Percentiles rank a stretch among this genome's conserved stretches.
Evolutionary conservation across 139 green algal genomes (phyloP).

Genomic region (Nannochloris sp.): DNA sequence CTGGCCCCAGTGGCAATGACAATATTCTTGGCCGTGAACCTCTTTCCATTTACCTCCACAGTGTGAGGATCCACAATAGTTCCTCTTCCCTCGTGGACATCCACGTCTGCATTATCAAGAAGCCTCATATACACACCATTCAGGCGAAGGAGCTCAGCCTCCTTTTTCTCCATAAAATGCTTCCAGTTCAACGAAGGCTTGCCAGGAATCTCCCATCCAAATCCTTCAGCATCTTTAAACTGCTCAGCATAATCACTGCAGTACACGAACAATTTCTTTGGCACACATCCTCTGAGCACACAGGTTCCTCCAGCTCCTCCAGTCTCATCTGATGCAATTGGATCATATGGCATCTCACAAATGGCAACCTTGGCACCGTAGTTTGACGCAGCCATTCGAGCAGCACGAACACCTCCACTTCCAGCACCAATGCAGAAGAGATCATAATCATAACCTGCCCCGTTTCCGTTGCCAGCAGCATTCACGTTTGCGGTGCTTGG

Average conservation of each 20-base stretch:
- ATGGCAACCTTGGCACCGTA: constrained; percentile 63
- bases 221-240: constrained; percentile 77
- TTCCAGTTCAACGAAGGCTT: background rate
- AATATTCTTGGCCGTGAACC: constrained; percentile 70
- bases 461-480: background rate
- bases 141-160: constrained; percentile 58
- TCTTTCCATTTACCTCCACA: constrained; percentile 56
- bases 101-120: constrained; percentile 60
- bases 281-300: constrained; percentile 95
- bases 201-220: constrained; percentile 55
- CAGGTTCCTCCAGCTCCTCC: constrained; percentile 91
- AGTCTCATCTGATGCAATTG: constrained; percentile 53
- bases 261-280: constrained; percentile 98
- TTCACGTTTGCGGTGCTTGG: too few relatives aligned
- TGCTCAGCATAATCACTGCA: constrained; percentile 68
- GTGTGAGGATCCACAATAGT: constrained; percentile 77
- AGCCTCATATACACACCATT: constrained; percentile 87
- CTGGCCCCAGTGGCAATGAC: constrained; percentile 82
- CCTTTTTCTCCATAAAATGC: constrained; percentile 70
- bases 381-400: constrained; percentile 48
- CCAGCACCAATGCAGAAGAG: constrained; percentile 75
- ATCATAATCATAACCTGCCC: constrained; percentile 59
- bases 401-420: constrained; percentile 60
- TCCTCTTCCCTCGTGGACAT: constrained; percentile 68
- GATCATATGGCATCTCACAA: constrained; percentile 52